A percentile compares a stretch with the other conserved stretches of the same genome.
These are phyloP conservation scores for Scutellaria minor DNA, from an alignment of 257 asterid species.

Conservation along the genomic window DNA sequence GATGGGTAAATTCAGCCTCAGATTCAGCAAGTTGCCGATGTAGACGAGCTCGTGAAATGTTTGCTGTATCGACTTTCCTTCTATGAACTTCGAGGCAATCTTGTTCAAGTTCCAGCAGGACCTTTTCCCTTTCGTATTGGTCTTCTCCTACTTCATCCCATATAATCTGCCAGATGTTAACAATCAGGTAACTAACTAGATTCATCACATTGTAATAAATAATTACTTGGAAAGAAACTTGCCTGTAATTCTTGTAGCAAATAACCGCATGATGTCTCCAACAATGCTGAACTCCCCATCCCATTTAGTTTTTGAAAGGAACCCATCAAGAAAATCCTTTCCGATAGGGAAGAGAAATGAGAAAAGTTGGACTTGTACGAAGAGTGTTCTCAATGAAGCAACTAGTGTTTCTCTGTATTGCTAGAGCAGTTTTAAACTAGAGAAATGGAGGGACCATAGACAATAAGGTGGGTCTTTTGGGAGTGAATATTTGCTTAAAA, in stretches of 20 bases:
- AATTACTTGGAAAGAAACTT: constrained; percentile 31
- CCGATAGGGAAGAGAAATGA: background rate
- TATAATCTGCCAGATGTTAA: constrained; percentile 67
- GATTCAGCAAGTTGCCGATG: constrained; percentile 95
- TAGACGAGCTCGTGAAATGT: constrained; percentile 78
- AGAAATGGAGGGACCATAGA: constrained; percentile 43
- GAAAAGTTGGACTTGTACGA: constrained; percentile 21
- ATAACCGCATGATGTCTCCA: constrained; percentile 90
- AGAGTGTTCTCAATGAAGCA: constrained; percentile 32
- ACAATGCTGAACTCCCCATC: constrained; percentile 62
- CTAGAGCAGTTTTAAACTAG: constrained; percentile 42
- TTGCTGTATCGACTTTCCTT: constrained; percentile 90
- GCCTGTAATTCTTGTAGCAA: constrained; percentile 91
- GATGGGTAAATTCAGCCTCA: constrained; percentile 91
- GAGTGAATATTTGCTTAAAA: constrained; percentile 83
- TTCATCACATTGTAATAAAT: constrained; percentile 15
- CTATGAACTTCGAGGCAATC: constrained; percentile 92
- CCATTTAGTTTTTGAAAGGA: constrained; percentile 58
- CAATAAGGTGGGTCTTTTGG: constrained; percentile 54
- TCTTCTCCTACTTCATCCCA: constrained; percentile 99
- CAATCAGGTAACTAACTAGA: constrained; percentile 2
- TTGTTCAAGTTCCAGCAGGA: constrained; percentile 77
- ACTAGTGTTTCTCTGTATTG: constrained; percentile 36
- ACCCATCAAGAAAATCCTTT: constrained; percentile 57
- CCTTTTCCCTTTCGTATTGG: constrained; percentile 73